Conservation (phyloP, 75 land plant genomes). For the Cupressus sempervirens region DNA sequence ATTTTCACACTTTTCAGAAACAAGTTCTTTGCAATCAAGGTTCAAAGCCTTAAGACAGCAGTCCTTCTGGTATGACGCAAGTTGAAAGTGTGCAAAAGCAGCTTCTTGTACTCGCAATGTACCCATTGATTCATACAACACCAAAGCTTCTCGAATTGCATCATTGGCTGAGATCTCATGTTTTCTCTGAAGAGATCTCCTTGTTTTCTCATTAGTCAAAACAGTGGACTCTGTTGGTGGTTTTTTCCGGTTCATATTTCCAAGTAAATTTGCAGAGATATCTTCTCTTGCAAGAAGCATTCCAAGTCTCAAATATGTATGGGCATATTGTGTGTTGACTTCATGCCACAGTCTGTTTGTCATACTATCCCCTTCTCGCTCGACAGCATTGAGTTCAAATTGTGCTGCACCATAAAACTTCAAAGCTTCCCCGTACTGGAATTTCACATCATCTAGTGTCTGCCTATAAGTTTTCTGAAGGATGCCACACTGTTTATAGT, state of each 20-base stretch:
- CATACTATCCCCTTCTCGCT: constrained; percentile 21
- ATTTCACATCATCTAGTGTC: constrained; percentile 57
- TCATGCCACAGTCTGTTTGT: constrained; percentile 51
- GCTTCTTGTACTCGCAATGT: constrained; percentile 77
- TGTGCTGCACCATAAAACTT: constrained; percentile 75
- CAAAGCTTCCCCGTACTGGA: constrained; percentile 66
- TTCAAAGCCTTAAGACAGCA: constrained; percentile 60
- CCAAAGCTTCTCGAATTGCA: constrained; percentile 81
- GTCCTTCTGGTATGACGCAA: constrained; percentile 82
- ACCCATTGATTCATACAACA: constrained; percentile 80
- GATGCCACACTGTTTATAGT: constrained; percentile 32
- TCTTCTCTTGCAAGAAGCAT: constrained; percentile 85
- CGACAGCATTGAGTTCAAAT: constrained; percentile 39
- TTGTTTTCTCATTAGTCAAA: constrained; percentile 11
- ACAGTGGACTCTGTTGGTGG: background rate
- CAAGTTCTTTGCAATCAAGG: constrained; percentile 26
- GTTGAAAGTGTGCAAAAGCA: constrained; percentile 87
- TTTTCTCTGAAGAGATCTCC: constrained; percentile 22
- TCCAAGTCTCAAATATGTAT: constrained; percentile 89
- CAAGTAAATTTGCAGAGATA: constrained; percentile 33
- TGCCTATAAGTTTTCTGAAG: constrained; percentile 41
- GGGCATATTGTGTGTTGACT: constrained; percentile 81
- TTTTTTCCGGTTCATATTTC: constrained; percentile 24
- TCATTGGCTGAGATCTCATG: constrained; percentile 70
- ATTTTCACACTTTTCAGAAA: constrained; percentile 30